phyloP scores from a whole-genome alignment of 2,329 filamentous ascomycete species.

The Tolypocladium guangdongense region DNA sequence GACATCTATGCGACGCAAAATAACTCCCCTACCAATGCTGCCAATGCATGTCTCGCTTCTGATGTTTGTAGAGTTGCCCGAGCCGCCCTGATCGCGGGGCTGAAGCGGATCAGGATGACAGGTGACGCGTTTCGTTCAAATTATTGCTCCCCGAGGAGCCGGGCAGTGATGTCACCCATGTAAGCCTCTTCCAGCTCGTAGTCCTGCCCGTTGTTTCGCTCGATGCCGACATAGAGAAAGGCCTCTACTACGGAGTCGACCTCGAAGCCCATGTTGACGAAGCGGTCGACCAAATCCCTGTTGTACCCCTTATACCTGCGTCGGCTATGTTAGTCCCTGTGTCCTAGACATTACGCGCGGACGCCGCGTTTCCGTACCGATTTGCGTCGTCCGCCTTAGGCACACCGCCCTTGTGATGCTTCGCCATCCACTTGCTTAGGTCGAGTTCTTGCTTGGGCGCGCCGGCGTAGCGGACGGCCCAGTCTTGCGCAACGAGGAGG shows the following conservation, averaged over 20 bases:
- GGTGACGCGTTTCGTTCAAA: not conserved
- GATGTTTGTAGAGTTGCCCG: not conserved
- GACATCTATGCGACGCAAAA: constrained; percentile 1
- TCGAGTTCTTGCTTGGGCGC: constrained; percentile 46
- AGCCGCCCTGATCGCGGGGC: not conserved
- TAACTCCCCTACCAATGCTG: constrained; percentile 12
- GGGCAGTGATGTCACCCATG: constrained; percentile 80
- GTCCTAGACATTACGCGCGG: not conserved
- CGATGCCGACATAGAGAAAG: constrained; percentile 73
- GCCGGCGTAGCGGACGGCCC: constrained; percentile 75
- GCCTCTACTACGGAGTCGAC: constrained; percentile 77
- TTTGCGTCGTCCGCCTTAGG: constrained; percentile 7
- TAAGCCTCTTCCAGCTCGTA: constrained; percentile 84
- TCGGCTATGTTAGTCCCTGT: not conserved
- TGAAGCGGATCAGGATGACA: not conserved
- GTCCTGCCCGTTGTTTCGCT: constrained; percentile 64
- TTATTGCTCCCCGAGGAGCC: constrained; percentile 68
- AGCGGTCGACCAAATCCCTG: constrained; percentile 69
- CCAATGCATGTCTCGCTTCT: not conserved
- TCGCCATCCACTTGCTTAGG: constrained; percentile 30
- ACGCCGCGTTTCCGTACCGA: constrained; percentile 15
- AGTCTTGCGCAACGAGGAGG: constrained; percentile 72
- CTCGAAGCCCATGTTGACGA: constrained; percentile 85
- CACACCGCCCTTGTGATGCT: constrained; percentile 32
- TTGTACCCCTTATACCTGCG: constrained; percentile 79